phyloP scores from a whole-genome alignment of 768 basidiomycete genomes.

The Rhizopogon rudus region DNA sequence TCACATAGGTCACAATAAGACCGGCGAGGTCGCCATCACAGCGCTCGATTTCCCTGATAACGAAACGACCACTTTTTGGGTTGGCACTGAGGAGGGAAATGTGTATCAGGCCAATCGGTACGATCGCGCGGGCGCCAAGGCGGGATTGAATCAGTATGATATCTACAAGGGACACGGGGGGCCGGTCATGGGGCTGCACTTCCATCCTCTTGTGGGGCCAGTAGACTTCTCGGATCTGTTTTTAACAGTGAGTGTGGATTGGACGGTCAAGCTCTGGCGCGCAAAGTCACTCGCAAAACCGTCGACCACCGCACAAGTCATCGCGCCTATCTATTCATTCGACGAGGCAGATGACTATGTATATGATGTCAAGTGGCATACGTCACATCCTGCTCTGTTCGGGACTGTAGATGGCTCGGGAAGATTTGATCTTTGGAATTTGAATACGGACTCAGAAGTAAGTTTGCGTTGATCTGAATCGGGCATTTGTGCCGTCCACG shows the following conservation, averaged over 20 bases:
- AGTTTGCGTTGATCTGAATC: conserved; percentile 19
- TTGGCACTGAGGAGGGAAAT: conserved; percentile 97
- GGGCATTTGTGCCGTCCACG: background rate
- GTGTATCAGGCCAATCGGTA: conserved; percentile 96
- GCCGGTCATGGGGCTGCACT: conserved; percentile 91
- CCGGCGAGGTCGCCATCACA: conserved; percentile 94
- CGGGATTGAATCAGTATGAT: conserved; percentile 89
- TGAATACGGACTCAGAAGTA: conserved; percentile 96
- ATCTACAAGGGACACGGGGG: conserved; percentile 91
- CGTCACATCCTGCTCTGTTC: conserved; percentile 90
- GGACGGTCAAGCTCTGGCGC: conserved; percentile 98
- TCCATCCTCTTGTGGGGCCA: conserved; percentile 87
- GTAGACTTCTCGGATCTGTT: conserved; percentile 97
- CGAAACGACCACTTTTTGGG: conserved; percentile 96
- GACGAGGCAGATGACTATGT: conserved; percentile 99
- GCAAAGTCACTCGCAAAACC: conserved; percentile 74
- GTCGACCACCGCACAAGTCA: conserved; percentile 45
- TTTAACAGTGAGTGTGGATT: conserved; percentile 89
- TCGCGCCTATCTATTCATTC: conserved; percentile 87
- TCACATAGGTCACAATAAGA: conserved; percentile 91
- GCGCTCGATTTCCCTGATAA: conserved; percentile 92
- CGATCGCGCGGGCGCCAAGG: conserved; percentile 95
- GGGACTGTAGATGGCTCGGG: conserved; percentile 93
- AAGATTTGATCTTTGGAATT: conserved; percentile 95
- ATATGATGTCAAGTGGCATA: conserved; percentile 98